Base-by-base conservation (phyloP, 2,329 filamentous ascomycete species). In the Aspergillus sp. region DNA sequence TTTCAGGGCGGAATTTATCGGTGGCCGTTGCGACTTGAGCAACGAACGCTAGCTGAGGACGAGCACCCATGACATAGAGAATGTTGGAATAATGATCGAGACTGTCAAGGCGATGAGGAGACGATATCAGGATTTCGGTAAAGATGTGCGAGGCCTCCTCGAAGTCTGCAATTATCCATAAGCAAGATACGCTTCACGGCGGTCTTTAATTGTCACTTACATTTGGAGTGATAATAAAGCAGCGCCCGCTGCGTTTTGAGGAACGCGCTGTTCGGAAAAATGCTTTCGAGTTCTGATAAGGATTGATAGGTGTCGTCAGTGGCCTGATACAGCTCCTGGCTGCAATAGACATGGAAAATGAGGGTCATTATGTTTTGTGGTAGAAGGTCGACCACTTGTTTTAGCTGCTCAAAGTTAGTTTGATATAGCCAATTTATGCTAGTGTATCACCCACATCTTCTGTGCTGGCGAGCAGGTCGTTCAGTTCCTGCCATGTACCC, bases 31-130 rank as follows among this genome's bases (percentile, higher is more conserved):
- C 94, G 7, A 96, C 75, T 59, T 96, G 90, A 0, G 93, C 93
- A 26, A 98, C 70, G 57, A 95, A 96, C 0, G 91, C 90, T 26
- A 98, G 76, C 61, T 95, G 94, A 0, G 93, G 88, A 7, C 90
- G 79, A 51, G 86, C 76, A 39, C 86, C 85, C 74, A 97, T 85
- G 29, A 98, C 91, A 63, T 96, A 97, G 41, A 98, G 79, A 19
- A 97, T 94, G 60, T 98, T 98, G 33, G 90, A 96, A 67, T 96
- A 98, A 61, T 94, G 87, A 60, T 98, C 93, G 12, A 98, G 77
- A 3, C 86, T 86, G 64, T 98, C 93, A 12, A 98, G 80, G 5
- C 93, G 77, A 53, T 82, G 74, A 1, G 81, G 81, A 43, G 81
- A 74, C 66, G 72, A 85, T 72, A 55, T 81, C 70, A 76, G 74